phyloP scores from a whole-genome alignment of 768 basidiomycete genomes.

The Boletus sp. region DNA sequence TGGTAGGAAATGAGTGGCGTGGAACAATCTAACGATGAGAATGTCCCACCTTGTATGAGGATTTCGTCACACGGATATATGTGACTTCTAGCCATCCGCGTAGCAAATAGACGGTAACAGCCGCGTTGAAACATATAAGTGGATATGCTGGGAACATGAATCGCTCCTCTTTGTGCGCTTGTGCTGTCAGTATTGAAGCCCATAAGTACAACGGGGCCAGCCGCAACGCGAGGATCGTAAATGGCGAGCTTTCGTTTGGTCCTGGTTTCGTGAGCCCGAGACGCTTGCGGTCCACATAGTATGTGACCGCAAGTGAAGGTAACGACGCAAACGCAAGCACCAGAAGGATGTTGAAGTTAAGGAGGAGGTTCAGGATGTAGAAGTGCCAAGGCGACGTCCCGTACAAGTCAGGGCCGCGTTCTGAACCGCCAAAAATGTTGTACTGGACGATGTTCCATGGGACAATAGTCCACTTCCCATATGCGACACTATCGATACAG shows the following conservation, averaged over 20 bases:
- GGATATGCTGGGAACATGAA: slow-evolving; percentile 97
- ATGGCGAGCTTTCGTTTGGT: slow-evolving; percentile 72
- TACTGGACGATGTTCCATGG: slow-evolving; percentile 94
- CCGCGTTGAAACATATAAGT: slow-evolving; percentile 90
- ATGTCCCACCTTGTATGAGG: slow-evolving; percentile 73
- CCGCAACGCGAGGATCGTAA: slow-evolving; percentile 69
- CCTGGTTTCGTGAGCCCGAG: slow-evolving; percentile 54
- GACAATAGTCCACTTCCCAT: slow-evolving; percentile 74
- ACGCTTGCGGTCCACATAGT: slow-evolving; percentile 71
- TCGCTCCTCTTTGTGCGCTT: slow-evolving; percentile 97
- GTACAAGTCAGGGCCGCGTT: slow-evolving; percentile 88
- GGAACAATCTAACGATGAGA: background rate
- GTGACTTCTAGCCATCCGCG: slow-evolving; percentile 83
- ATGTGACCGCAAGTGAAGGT: slow-evolving; percentile 75
- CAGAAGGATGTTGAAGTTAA: slow-evolving; percentile 91
- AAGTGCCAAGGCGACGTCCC: slow-evolving; percentile 87
- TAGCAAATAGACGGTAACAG: slow-evolving; percentile 79
- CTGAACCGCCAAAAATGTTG: slow-evolving; percentile 82
- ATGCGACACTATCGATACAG: slow-evolving; percentile 81
- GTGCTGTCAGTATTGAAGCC: slow-evolving; percentile 72
- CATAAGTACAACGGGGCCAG: slow-evolving; percentile 94
- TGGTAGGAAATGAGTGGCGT: background rate
- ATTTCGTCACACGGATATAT: slow-evolving; percentile 75
- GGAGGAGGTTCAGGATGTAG: slow-evolving; percentile 83
- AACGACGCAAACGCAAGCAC: slow-evolving; percentile 80